Conservation (phyloP, 305 asterid genomes). For the Solanum hybrid region DNA sequence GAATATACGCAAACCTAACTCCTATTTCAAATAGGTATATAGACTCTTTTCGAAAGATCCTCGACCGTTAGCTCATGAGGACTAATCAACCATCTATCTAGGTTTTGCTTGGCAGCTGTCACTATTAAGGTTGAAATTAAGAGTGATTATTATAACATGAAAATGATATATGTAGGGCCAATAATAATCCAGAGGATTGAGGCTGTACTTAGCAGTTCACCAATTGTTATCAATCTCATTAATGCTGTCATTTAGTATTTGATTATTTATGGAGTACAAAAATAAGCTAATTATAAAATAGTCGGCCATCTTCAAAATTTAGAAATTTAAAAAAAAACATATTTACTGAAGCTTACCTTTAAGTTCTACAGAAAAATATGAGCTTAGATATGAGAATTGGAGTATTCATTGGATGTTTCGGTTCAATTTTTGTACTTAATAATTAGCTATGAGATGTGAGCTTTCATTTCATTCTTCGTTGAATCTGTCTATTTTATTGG, state of each 20-base stretch:
- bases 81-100: not conserved
- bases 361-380: not conserved
- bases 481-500: not conserved
- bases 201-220: not conserved
- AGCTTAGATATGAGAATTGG: not conserved
- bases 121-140: not conserved
- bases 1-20: not conserved
- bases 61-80: not conserved
- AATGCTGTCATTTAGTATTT: not conserved
- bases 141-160: not conserved
- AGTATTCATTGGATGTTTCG: not conserved
- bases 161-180: not conserved
- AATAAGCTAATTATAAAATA: not conserved
- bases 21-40: not conserved
- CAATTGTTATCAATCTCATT: conserved; percentile 1
- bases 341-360: not conserved
- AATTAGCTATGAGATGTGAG: not conserved
- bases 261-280: not conserved
- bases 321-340: not conserved
- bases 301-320: not conserved
- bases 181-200: not conserved
- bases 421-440: not conserved
- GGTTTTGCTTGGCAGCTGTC: not conserved
- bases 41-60: not conserved
- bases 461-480: not conserved